Percentiles rank a stretch among this genome's conserved stretches.
phyloP scores from a whole-genome alignment of 225 moss, liverwort and hornwort species.

The Neckera pumila region DNA sequence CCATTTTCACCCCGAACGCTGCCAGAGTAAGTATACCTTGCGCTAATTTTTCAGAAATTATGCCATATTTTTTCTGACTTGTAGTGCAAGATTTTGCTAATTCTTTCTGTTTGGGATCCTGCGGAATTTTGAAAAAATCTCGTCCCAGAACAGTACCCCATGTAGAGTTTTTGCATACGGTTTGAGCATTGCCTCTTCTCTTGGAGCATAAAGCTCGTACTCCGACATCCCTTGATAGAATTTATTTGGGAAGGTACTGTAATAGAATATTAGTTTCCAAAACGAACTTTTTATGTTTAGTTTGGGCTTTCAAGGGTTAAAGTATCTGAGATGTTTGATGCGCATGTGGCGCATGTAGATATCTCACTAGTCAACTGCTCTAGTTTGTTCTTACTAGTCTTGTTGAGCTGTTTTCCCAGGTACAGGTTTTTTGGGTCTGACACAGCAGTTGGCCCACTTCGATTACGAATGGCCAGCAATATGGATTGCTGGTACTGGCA shows the following conservation, averaged over 20 bases:
- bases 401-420: slow-evolving; percentile 22
- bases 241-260: not conserved
- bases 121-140: not conserved
- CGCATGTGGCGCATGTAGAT: not conserved
- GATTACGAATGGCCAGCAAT: slow-evolving; percentile 41
- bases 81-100: not conserved
- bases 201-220: not conserved
- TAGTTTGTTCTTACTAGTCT: not conserved
- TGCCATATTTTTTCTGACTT: not conserved
- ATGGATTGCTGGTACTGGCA: slow-evolving; percentile 45
- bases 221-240: not conserved
- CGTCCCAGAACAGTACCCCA: not conserved
- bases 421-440: slow-evolving; percentile 83
- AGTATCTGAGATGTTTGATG: not conserved
- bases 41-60: not conserved
- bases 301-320: not conserved
- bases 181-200: not conserved
- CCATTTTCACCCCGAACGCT: slow-evolving; percentile 59
- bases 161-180: not conserved
- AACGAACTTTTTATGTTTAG: not conserved
- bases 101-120: not conserved
- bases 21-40: slow-evolving; percentile 36
- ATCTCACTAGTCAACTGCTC: not conserved
- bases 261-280: not conserved
- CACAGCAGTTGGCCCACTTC: slow-evolving; percentile 46